Evolutionary conservation across 148 eudicot genomes (phyloP).

Genomic region (Vaccinium darrowii): DNA sequence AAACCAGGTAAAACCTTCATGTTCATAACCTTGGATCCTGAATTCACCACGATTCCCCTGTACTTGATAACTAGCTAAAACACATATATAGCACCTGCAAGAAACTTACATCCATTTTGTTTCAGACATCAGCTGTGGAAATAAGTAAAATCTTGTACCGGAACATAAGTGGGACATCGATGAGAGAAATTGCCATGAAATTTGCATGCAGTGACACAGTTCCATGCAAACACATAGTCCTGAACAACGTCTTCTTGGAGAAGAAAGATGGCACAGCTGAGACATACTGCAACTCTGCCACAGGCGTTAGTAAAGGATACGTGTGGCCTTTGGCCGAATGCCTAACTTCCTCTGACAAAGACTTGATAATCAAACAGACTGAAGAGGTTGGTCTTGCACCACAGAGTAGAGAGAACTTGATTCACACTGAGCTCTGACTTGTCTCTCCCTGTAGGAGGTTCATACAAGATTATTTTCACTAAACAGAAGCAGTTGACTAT

Average conservation of each 20-base stretch:
- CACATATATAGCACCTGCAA: not conserved
- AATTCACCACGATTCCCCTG: not conserved
- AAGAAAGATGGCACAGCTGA: conserved; percentile 63
- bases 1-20: conserved; percentile 56
- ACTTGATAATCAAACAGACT: conserved; percentile 25
- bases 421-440: conserved; percentile 75
- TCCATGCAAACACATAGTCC: conserved; percentile 74
- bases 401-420: conserved; percentile 6
- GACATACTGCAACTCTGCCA: conserved; percentile 72
- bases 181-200: conserved; percentile 68
- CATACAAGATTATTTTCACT: not conserved
- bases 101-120: not conserved
- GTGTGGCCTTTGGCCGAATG: conserved; percentile 86
- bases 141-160: conserved; percentile 73
- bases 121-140: conserved; percentile 74
- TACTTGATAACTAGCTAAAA: not conserved
- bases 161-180: conserved; percentile 78
- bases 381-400: conserved; percentile 16
- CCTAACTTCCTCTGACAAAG: conserved; percentile 49
- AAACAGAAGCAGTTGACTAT: not conserved
- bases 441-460: not conserved
- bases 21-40: not conserved
- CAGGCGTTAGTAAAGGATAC: conserved; percentile 56
- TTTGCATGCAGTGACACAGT: conserved; percentile 83
- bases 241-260: conserved; percentile 66